Evolutionary conservation across 768 basidiomycete species (phyloP).

Genomic region (Tricholoma sp.): DNA sequence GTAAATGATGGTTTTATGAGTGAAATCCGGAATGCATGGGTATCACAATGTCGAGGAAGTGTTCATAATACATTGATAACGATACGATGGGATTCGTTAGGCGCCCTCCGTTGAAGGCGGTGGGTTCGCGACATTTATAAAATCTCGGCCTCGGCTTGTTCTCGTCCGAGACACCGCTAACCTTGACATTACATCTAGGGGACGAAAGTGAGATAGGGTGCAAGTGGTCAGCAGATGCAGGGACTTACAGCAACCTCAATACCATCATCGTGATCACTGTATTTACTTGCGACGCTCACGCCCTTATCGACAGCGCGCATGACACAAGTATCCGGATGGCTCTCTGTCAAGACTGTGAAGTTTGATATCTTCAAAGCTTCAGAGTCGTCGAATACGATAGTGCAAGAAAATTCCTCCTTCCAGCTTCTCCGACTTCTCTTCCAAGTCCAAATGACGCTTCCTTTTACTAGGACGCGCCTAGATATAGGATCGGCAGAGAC

Average conservation of each 20-base stretch:
- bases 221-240: too few relatives aligned
- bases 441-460: slow-evolving; percentile 44
- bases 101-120: too few relatives aligned
- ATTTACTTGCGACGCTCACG: background rate
- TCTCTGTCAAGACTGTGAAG: slow-evolving; percentile 37
- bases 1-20: too few relatives aligned
- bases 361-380: slow-evolving; percentile 36
- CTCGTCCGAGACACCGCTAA: too few relatives aligned
- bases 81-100: too few relatives aligned
- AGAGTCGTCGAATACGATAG: slow-evolving; percentile 33
- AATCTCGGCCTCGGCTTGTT: too few relatives aligned
- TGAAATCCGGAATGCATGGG: too few relatives aligned
- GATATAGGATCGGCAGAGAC: slow-evolving; percentile 19
- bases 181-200: too few relatives aligned
- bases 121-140: too few relatives aligned
- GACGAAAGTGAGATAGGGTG: too few relatives aligned
- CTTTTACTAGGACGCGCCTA: slow-evolving; percentile 27
- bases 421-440: slow-evolving; percentile 36
- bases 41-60: too few relatives aligned
- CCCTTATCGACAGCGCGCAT: slow-evolving; percentile 37
- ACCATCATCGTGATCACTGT: background rate
- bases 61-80: too few relatives aligned
- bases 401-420: slow-evolving; percentile 42
- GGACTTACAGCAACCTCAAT: background rate
- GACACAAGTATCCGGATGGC: slow-evolving; percentile 36